phyloP scores from a whole-genome alignment of 1,284 basidiomycete species.

The Vanrija sp. region DNA sequence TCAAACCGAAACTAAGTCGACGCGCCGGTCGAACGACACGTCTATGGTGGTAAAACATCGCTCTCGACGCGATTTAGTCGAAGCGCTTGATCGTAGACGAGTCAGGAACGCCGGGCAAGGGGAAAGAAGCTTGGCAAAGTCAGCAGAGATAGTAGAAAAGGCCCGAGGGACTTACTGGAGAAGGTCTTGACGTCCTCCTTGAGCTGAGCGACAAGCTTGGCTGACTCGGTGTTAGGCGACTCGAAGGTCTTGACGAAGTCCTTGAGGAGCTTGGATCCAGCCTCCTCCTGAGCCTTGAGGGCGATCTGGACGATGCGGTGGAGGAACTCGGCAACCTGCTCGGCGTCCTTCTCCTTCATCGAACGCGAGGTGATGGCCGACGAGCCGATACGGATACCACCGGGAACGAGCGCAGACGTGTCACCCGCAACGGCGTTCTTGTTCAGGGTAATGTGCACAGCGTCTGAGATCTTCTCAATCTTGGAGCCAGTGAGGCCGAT shows the following conservation, averaged over 20 bases:
- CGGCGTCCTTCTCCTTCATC: conserved; percentile 81
- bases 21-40: no score
- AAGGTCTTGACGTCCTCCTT: conserved; percentile 44
- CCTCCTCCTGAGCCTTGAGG: conserved; percentile 83
- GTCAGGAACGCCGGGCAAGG: conserved; percentile 82
- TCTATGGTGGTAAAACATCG: no score
- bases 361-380: conserved; percentile 91
- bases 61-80: conserved; percentile 6
- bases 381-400: conserved; percentile 94
- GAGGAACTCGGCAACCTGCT: conserved; percentile 80
- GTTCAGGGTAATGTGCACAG: conserved; percentile 88
- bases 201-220: conserved; percentile 49
- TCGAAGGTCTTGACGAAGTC: conserved; percentile 88
- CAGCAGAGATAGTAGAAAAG: conserved; percentile 1
- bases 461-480: conserved; percentile 97
- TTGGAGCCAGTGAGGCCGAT: conserved; percentile 94
- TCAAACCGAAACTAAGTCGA: not conserved
- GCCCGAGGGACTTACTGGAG: no score
- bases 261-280: conserved; percentile 89
- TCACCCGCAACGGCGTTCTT: conserved; percentile 52
- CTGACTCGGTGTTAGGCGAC: conserved; percentile 65
- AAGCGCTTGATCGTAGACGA: conserved; percentile 34
- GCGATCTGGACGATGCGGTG: conserved; percentile 88
- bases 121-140: conserved; percentile 80
- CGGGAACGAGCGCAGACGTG: conserved; percentile 84